Percentiles rank a stretch among this genome's conserved stretches.
phyloP scores from a whole-genome alignment of 257 asterid species.

The Knoxia roxburghii region DNA sequence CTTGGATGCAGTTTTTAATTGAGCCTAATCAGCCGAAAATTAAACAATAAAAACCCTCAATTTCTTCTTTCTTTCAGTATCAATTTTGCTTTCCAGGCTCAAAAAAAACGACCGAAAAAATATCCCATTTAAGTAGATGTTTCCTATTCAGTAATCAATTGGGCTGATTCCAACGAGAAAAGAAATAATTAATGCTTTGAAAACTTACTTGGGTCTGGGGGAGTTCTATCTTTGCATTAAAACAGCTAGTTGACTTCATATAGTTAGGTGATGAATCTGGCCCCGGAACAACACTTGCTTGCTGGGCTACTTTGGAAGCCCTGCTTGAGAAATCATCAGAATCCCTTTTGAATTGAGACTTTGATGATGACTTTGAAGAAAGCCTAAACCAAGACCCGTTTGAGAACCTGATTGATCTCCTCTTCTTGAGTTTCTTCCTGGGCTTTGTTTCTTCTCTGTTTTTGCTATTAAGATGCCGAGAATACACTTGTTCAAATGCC shows the following conservation, averaged over 20 bases:
- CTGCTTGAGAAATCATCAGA: slow-evolving; percentile 16
- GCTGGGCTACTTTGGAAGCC: slow-evolving; percentile 10
- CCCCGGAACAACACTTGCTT: slow-evolving; percentile 30
- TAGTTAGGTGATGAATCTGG: slow-evolving; percentile 52
- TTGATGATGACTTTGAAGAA: slow-evolving; percentile 16
- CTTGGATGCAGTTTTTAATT: background rate
- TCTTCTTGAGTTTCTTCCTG: slow-evolving; percentile 25
- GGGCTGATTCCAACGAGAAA: background rate
- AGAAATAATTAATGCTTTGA: slow-evolving; percentile 2
- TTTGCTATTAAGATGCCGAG: slow-evolving; percentile 16
- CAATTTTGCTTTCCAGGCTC: background rate
- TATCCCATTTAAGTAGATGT: background rate
- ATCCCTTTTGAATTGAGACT: slow-evolving; percentile 22
- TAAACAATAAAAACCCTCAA: background rate
- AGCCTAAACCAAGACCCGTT: slow-evolving; percentile 20
- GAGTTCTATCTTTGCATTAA: slow-evolving; percentile 38
- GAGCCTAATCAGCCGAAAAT: background rate
- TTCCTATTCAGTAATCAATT: background rate
- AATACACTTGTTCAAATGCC: slow-evolving; percentile 31
- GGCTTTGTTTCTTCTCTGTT: slow-evolving; percentile 19
- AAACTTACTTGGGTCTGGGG: slow-evolving; percentile 50
- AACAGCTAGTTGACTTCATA: slow-evolving; percentile 33
- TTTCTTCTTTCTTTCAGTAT: no score
- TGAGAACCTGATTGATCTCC: slow-evolving; percentile 23
- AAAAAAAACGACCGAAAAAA: background rate